These are phyloP conservation scores for Aphanocladium album DNA, from an alignment of 2,329 filamentous ascomycete genomes.

Conservation along the genomic window DNA sequence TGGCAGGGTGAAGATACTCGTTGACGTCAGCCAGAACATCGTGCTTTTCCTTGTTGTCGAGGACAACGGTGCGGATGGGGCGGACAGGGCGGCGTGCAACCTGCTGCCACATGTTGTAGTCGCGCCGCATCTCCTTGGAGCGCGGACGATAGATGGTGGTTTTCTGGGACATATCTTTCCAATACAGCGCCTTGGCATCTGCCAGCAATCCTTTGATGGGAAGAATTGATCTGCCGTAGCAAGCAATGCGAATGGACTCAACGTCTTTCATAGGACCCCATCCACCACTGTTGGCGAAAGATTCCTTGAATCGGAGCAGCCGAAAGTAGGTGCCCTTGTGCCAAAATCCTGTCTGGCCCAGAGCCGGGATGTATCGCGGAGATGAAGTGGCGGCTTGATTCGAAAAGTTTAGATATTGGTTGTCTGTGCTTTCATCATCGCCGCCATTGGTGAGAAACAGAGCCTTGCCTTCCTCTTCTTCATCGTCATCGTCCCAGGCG, in stretches of 20 bases:
- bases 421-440: constrained; percentile 29
- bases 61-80: constrained; percentile 69
- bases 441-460: constrained; percentile 34
- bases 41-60: constrained; percentile 62
- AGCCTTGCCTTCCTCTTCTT: constrained; percentile 32
- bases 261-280: constrained; percentile 43
- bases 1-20: constrained; percentile 68
- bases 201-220: constrained; percentile 53
- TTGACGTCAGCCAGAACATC: constrained; percentile 67
- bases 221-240: constrained; percentile 43
- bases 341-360: constrained; percentile 52
- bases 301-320: constrained; percentile 42
- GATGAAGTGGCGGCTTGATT: constrained; percentile 48
- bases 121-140: constrained; percentile 41
- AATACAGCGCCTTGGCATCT: constrained; percentile 49
- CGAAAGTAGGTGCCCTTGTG: constrained; percentile 46
- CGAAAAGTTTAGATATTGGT: constrained; percentile 52
- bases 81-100: constrained; percentile 61
- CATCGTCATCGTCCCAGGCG: constrained; percentile 52
- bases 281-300: constrained; percentile 28
- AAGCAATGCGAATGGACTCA: constrained; percentile 50
- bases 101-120: constrained; percentile 46
- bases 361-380: constrained; percentile 49
- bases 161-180: constrained; percentile 48
- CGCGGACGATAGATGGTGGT: constrained; percentile 54